phyloP scores from a whole-genome alignment of 1,139 yeast genomes.

The Nakaseomyces sp. region DNA sequence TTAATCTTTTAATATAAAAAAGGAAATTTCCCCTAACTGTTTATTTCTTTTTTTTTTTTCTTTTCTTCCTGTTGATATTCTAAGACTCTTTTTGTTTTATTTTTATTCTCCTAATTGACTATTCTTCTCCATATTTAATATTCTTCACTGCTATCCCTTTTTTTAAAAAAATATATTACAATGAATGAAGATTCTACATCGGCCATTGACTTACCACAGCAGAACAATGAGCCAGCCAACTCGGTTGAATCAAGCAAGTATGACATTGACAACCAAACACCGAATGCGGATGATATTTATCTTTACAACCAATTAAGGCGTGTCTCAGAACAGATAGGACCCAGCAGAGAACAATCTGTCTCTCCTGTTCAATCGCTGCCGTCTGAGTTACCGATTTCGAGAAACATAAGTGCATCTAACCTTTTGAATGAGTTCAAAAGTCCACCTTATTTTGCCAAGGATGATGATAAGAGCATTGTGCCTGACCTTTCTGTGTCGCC shows the following conservation, averaged over 20 bases:
- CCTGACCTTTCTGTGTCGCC: background rate
- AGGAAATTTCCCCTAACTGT: background rate
- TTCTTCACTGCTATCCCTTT: background rate
- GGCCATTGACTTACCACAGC: background rate
- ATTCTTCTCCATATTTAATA: background rate
- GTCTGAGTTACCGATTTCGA: conserved; percentile 2
- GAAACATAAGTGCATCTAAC: background rate
- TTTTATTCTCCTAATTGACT: background rate
- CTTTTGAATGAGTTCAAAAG: background rate
- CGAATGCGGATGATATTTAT: background rate
- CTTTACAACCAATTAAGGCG: background rate
- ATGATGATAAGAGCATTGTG: background rate
- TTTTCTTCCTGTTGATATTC: too few relatives aligned
- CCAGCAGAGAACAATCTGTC: background rate
- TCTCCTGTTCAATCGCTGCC: conserved; percentile 3
- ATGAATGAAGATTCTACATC: background rate
- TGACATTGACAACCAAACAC: background rate
- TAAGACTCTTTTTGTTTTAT: too few relatives aligned
- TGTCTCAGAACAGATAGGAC: conserved; percentile 1
- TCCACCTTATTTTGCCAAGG: background rate
- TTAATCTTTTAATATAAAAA: background rate
- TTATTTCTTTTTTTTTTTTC: too few relatives aligned
- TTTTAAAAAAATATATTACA: background rate
- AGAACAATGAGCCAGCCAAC: background rate
- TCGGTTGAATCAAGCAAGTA: background rate